Base-by-base conservation (phyloP, 139 green algal genomes). In the Picochlorum costavermella region DNA sequence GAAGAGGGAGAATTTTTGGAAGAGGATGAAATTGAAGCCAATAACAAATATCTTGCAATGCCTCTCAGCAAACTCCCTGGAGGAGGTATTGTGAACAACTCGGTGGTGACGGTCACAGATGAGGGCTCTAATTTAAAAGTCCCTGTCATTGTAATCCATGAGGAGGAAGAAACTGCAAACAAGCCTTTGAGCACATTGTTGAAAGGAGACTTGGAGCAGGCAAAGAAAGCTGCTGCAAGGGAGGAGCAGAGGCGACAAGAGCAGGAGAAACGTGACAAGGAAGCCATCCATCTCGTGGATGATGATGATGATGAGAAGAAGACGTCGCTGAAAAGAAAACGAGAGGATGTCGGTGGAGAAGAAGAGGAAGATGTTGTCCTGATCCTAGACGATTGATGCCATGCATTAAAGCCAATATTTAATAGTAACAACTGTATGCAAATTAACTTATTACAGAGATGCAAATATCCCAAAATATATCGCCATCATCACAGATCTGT, bases 1-100 rank as follows among this genome's bases (percentile, higher is more conserved):
- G 91, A 96, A 59, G 86, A 95, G 61, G 90, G 84, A 2, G 80
- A 83, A 45, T 88, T 70, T 31, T 63, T 97, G 45, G 88, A 96
- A 11, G 82, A 88, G 10, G 88, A 95, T 53, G 90, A 96, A 79
- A 64, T 83, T 43, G 65, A 66, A 16, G 55, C 23, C 9, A 65
- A 89, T 65, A 46, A 46, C 0, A 40, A 31, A 3, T 36, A 82
- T 68, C 72, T 88, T 40, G 50, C 70, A 5, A 57, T 50, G 43
- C 4, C 64, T 6, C 68, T 96, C 60, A 33, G 58, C 6, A 13
- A 60, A 44, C 74, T 93, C 59, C 85, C 88, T 4, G 85, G 82
- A 0, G 87, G 86, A 20, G 86, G 86, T 6, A 57, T 97, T 12
- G 37, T 36, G 17, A 13, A 86, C 37, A 83, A 83, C 37, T 61